Percentiles rank a stretch among this genome's conserved stretches.
phyloP scores from a whole-genome alignment of 2,329 filamentous ascomycete species.

The Fusarium sp. region DNA sequence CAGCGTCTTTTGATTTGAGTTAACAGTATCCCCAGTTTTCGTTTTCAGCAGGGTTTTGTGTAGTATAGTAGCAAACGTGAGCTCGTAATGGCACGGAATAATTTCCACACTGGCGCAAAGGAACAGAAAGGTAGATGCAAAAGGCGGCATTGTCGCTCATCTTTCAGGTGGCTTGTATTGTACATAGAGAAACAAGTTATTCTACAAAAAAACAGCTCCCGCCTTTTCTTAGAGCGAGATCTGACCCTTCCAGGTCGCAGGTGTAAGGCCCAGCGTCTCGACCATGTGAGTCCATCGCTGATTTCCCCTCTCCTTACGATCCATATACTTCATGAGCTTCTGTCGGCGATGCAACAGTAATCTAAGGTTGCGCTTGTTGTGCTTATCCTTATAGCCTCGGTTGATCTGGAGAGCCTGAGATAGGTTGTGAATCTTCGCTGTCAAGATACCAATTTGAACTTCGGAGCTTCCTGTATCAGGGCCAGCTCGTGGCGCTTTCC shows the following conservation, averaged over 20 bases:
- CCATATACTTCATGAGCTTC: constrained; percentile 87
- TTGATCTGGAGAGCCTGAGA: constrained; percentile 76
- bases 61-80: constrained; percentile 57
- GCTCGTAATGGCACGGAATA: constrained; percentile 53
- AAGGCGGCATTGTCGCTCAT: constrained; percentile 45
- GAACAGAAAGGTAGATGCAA: constrained; percentile 44
- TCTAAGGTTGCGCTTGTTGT: constrained; percentile 91
- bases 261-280: constrained; percentile 83
- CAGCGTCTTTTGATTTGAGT: constrained; percentile 81
- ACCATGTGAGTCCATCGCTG: constrained; percentile 90
- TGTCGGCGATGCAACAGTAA: constrained; percentile 89
- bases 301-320: constrained; percentile 89
- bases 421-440: constrained; percentile 88
- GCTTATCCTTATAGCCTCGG: constrained; percentile 83
- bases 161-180: constrained; percentile 55
- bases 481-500: constrained; percentile 72
- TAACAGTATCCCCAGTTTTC: constrained; percentile 34
- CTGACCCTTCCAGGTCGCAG: constrained; percentile 90
- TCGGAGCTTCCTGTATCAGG: constrained; percentile 95
- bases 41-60: constrained; percentile 52
- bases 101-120: constrained; percentile 50
- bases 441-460: constrained; percentile 97
- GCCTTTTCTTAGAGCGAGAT: constrained; percentile 62
- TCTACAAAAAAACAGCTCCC: constrained; percentile 53
- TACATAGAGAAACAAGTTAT: constrained; percentile 61